A percentile compares a stretch with the other conserved stretches of the same genome.
Conservation (phyloP, 345 rosid species). For the Syzygium aromaticum region DNA sequence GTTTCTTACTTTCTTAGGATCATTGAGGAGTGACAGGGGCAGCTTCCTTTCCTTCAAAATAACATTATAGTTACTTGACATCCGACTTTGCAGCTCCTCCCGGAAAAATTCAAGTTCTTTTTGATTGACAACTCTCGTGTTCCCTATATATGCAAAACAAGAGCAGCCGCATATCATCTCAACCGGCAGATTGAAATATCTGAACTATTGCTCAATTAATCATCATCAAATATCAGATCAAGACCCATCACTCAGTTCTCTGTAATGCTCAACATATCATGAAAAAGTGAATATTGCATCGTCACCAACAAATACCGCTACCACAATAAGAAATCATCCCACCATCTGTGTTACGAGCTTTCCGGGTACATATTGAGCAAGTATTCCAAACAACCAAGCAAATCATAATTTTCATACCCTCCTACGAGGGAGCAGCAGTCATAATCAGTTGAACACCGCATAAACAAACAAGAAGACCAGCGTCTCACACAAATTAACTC, state of each 20-base stretch:
- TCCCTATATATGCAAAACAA: conserved; percentile 28
- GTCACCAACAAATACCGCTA: neutral
- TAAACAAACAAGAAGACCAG: neutral
- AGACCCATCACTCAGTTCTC: neutral
- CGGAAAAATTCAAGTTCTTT: conserved; percentile 69
- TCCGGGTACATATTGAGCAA: neutral
- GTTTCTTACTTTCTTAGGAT: conserved; percentile 53
- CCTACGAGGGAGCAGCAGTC: neutral
- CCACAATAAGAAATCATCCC: neutral
- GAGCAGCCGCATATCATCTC: neutral
- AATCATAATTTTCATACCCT: neutral
- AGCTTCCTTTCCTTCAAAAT: conserved; percentile 68
- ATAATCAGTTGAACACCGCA: neutral
- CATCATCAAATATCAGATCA: no score
- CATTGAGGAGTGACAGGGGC: conserved; percentile 75
- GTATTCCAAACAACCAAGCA: neutral
- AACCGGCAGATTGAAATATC: no score
- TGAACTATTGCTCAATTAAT: no score
- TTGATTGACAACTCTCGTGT: conserved; percentile 73
- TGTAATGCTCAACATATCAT: neutral
- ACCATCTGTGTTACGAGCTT: neutral
- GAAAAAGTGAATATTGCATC: neutral
- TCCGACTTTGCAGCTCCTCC: conserved; percentile 56
- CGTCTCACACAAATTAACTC: neutral
- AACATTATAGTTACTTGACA: conserved; percentile 69